Percentiles rank a stretch among this genome's conserved stretches.
phyloP scores from a whole-genome alignment of 2,329 filamentous ascomycete species.

The Lasiodiplodia sp. region DNA sequence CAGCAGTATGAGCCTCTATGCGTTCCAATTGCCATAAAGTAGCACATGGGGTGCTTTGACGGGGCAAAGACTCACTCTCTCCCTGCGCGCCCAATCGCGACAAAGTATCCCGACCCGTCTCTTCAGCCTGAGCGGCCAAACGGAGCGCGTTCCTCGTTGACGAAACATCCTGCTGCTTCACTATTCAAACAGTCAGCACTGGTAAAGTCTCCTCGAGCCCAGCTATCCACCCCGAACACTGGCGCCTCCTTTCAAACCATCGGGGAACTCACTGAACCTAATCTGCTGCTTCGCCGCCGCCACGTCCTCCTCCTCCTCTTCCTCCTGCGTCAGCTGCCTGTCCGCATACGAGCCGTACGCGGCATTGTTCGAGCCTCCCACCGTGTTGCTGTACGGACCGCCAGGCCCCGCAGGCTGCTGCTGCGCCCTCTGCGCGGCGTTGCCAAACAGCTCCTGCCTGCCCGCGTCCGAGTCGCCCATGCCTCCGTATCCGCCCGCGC shows the following conservation, averaged over 20 bases:
- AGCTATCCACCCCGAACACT: background rate
- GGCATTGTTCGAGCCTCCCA: slow-evolving; percentile 35
- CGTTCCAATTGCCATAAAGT: background rate
- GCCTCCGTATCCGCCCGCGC: slow-evolving; percentile 50
- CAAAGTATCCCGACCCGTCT: slow-evolving; percentile 75
- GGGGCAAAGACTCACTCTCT: slow-evolving; percentile 64
- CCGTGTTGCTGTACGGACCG: slow-evolving; percentile 41
- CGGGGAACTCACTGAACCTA: slow-evolving; percentile 55
- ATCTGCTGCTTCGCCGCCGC: slow-evolving; percentile 77
- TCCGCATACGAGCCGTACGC: slow-evolving; percentile 66
- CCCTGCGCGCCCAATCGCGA: slow-evolving; percentile 78
- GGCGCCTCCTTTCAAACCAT: background rate
- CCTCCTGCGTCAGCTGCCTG: slow-evolving; percentile 81
- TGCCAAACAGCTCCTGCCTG: slow-evolving; percentile 71
- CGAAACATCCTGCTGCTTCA: slow-evolving; percentile 80
- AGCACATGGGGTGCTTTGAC: background rate
- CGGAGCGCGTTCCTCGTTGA: slow-evolving; percentile 74
- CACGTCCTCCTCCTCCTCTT: slow-evolving; percentile 77
- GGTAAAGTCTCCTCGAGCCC: background rate
- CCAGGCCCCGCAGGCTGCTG: slow-evolving; percentile 30
- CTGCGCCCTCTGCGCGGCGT: slow-evolving; percentile 59
- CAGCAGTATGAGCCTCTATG: background rate
- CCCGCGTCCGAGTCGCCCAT: slow-evolving; percentile 62
- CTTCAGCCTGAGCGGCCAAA: slow-evolving; percentile 72
- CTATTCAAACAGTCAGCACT: slow-evolving; percentile 9